These are phyloP conservation scores for Kurtzmaniella quercitrusa DNA, from an alignment of 1,139 yeast species.

Conservation along the genomic window DNA sequence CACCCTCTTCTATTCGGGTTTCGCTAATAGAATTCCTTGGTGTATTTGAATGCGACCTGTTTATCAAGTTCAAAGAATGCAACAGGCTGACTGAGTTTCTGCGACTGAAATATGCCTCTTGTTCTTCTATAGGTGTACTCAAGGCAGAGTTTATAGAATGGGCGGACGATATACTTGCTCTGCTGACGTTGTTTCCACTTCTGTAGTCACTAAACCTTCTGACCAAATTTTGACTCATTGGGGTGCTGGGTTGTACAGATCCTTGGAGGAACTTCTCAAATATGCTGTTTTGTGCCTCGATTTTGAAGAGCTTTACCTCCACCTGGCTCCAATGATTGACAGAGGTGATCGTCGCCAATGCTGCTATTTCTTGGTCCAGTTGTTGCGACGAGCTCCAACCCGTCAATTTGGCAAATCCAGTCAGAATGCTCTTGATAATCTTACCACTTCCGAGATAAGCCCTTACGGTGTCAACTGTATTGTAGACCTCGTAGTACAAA, in stretches of 20 bases:
- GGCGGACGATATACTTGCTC: conserved; percentile 21
- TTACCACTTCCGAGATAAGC: conserved; percentile 21
- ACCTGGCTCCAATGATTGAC: conserved; percentile 64
- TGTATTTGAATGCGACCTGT: conserved; percentile 35
- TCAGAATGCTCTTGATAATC: conserved; percentile 32
- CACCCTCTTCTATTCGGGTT: not conserved
- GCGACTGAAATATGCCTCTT: conserved; percentile 19
- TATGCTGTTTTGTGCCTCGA: conserved; percentile 45
- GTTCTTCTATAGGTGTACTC: conserved; percentile 29
- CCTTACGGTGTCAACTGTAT: conserved; percentile 28
- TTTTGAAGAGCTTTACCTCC: conserved; percentile 53
- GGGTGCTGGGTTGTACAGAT: conserved; percentile 12
- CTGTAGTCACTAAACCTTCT: conserved; percentile 46
- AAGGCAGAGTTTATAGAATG: conserved; percentile 17
- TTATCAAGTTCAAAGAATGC: conserved; percentile 40
- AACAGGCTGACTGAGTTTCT: conserved; percentile 37
- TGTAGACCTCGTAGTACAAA: conserved; percentile 62
- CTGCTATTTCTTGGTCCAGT: conserved; percentile 1
- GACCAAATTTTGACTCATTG: conserved; percentile 20
- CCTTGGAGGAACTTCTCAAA: conserved; percentile 22
- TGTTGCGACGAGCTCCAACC: conserved; percentile 16
- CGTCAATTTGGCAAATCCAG: conserved; percentile 41
- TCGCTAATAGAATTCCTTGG: conserved; percentile 38
- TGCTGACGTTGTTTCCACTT: conserved; percentile 15
- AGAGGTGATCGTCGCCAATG: conserved; percentile 17